These are phyloP conservation scores for Scheffersomyces stambukii DNA, from an alignment of 1,139 yeast genomes.

Conservation along the genomic window DNA sequence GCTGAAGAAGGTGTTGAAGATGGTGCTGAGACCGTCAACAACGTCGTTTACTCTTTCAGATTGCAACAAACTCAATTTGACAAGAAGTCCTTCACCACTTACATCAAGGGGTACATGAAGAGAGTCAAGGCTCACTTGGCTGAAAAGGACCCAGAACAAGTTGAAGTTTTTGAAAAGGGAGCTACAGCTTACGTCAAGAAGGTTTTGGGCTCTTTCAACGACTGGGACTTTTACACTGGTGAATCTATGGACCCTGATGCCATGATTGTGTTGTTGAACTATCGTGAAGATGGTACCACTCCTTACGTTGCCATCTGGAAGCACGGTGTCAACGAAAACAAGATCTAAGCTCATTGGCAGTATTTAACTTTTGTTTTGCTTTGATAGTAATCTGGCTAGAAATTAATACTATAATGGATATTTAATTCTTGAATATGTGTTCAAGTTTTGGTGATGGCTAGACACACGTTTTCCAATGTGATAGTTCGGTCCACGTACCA, in stretches of 20 bases:
- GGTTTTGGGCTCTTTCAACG: slow-evolving; percentile 89
- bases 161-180: slow-evolving; percentile 91
- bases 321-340: slow-evolving; percentile 88
- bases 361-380: not conserved
- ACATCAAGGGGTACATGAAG: slow-evolving; percentile 99
- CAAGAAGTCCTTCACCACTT: slow-evolving; percentile 93
- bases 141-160: slow-evolving; percentile 82
- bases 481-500: slow-evolving; percentile 54
- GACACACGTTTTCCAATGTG: slow-evolving; percentile 71
- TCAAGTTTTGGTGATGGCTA: slow-evolving; percentile 17
- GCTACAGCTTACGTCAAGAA: slow-evolving; percentile 95
- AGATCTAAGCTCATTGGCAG: slow-evolving; percentile 62
- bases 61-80: slow-evolving; percentile 92
- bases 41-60: slow-evolving; percentile 97
- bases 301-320: slow-evolving; percentile 98
- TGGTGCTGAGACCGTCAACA: slow-evolving; percentile 87
- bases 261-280: slow-evolving; percentile 96
- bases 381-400: not conserved
- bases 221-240: slow-evolving; percentile 99
- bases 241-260: slow-evolving; percentile 99
- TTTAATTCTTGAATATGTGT: not conserved
- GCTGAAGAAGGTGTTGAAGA: slow-evolving; percentile 80
- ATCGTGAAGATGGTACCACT: slow-evolving; percentile 99
- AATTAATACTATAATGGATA: not conserved
- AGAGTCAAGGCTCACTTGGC: slow-evolving; percentile 81